phyloP scores from a whole-genome alignment of 345 rosid genomes.

The Schrenkiella parvula region DNA sequence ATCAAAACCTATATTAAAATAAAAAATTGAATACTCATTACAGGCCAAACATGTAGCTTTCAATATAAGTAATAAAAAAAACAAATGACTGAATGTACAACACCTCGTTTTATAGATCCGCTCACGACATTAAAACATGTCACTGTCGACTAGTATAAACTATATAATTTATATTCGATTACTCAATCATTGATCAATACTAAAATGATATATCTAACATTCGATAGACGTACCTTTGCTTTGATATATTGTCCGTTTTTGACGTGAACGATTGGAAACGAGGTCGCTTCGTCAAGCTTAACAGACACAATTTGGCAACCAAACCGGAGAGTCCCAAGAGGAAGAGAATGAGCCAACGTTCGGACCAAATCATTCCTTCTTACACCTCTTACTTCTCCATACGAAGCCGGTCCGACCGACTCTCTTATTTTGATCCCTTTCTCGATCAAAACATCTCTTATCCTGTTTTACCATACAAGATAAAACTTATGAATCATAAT shows the following conservation, averaged over 20 bases:
- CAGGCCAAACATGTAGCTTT: conserved; percentile 12
- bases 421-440: conserved; percentile 21
- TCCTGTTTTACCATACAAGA: conserved; percentile 1
- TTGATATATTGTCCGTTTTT: conserved; percentile 33
- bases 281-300: conserved; percentile 29
- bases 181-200: background rate
- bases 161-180: background rate
- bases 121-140: background rate
- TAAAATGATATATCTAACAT: background rate
- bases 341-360: conserved; percentile 42
- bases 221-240: conserved; percentile 36
- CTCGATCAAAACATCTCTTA: conserved; percentile 13
- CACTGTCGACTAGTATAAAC: background rate
- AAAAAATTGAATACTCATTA: background rate
- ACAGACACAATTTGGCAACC: conserved; percentile 37
- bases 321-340: conserved; percentile 34
- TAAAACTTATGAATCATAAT: background rate
- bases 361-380: conserved; percentile 43
- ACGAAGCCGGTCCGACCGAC: background rate
- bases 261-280: conserved; percentile 32
- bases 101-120: background rate
- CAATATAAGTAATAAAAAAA: background rate
- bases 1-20: conserved; percentile 32
- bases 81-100: background rate
- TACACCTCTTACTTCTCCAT: conserved; percentile 51